Evolutionary conservation across 768 basidiomycete species (phyloP), one percentile per base, ranked within the genome.

Genomic region (Antrodiella citrinella): DNA sequence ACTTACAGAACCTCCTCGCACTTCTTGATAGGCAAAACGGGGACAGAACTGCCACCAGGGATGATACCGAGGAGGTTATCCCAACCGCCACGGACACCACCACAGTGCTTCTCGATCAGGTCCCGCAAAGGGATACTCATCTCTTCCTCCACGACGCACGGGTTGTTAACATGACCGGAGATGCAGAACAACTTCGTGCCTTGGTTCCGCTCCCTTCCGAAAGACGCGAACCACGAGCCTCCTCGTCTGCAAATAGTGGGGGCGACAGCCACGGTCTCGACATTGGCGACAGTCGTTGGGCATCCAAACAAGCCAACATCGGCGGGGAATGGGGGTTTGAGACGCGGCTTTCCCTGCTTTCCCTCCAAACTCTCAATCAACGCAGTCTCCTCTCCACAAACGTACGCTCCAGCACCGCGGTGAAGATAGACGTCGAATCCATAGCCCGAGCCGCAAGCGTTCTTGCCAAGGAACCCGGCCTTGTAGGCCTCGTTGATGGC

Each of bases 241-340:
- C 95, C 94, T 24, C 95, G 80, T 43, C 95, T 76, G 62, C 89
- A 91, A 56, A 99, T 98, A 1, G 95, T 98, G 1, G 95, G 95
- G 0, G 95, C 93, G 24, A 98, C 95, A 15, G 94, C 89, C 49
- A 99, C 92, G 5, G 95, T 99, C 74, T 99, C 95, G 41, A 99
- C 95, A 61, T 98, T 98, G 41, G 95, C 94, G 26, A 99, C 95
- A 4, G 95, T 97, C 1, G 92, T 87, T 0, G 95, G 95, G 66
- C 92, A 96, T 0, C 95, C 95, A 62, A 99, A 99, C 47, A 98
- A 75, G 46, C 95, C 95, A 43, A 98, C 95, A 55, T 98, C 95
- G 49, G 95, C 95, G 3, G 95, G 95, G 82, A 98, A 99, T 39
- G 95, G 95, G 3, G 95, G 95, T 74, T 99, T 99, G 56, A 99